Evolutionary conservation across 2,329 filamentous ascomycete genomes (phyloP).

Genomic region (Nemania sp.): DNA sequence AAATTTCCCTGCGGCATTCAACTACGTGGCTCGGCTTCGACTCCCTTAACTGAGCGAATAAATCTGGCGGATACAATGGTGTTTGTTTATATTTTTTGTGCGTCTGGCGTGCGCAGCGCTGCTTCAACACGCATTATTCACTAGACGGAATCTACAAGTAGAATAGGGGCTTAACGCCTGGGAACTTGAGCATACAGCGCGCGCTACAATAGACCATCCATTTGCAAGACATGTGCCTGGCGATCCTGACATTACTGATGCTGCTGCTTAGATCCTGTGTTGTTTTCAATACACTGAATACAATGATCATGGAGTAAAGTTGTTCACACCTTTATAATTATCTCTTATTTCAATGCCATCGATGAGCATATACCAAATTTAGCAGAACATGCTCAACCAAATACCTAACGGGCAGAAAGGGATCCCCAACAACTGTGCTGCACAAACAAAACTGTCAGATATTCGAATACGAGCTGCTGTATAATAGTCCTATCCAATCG

Average conservation of each 20-base stretch:
- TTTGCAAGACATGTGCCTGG: background rate
- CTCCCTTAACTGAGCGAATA: constrained; percentile 28
- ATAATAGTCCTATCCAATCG: background rate
- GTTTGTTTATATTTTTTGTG: constrained; percentile 1
- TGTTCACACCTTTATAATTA: too few relatives aligned
- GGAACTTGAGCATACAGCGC: background rate
- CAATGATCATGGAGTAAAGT: background rate
- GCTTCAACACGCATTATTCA: constrained; percentile 22
- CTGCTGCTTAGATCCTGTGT: background rate
- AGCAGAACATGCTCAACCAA: background rate
- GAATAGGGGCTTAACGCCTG: background rate
- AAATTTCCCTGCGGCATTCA: constrained; percentile 22
- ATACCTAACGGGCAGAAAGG: background rate
- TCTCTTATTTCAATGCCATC: too few relatives aligned
- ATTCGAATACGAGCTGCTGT: background rate
- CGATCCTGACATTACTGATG: background rate
- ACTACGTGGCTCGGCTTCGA: constrained; percentile 20
- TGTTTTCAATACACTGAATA: background rate
- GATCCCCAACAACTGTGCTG: background rate
- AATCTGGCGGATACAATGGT: background rate
- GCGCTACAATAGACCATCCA: constrained; percentile 1
- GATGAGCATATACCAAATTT: too few relatives aligned
- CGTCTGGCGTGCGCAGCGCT: constrained; percentile 8
- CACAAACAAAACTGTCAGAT: too few relatives aligned
- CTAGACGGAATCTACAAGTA: constrained; percentile 12